Base-by-base conservation (phyloP, 441 rosid genomes). In the Gossypium trilobum region DNA sequence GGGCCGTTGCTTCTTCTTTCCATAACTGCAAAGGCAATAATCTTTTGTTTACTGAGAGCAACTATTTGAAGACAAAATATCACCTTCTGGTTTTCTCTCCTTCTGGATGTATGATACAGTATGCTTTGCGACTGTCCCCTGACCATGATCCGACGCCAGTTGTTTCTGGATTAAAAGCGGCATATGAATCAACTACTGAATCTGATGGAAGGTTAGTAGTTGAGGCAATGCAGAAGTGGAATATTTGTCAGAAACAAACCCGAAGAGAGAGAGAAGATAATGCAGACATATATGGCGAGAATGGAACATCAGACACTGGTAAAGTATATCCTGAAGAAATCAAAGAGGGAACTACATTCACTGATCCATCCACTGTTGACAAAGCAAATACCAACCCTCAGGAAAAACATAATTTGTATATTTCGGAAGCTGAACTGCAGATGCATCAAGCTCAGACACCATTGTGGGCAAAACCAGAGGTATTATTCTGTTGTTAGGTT, bases 181-280 rank as follows among this genome's bases (percentile, higher is more conserved):
- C 83, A 71, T 78, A 64, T 80, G 97, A 89, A 66, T 79, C 88
- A 2, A 80, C 76, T 61, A 56, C 79, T 46, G 97, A 90, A 74
- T 80, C 76, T 72, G 95, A 90, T 81, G 91, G 88, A 52, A 85
- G 85, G 64, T 65, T 93, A 70, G 78, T 74, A n/a, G 92, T 89
- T 68, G 88, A 84, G 75, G 88, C 97, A 31, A 82, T 91, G 73
- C 87, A 82, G 81, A 91, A 89, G 83, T 93, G 98, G 97, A 85
- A 78, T 79, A 85, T 93, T 56, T 86, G 87, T 72, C 88, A 90
- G 78, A 91, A 91, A 75, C 90, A 90, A 54, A 77, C 71, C 44
- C 83, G 90, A 72, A 90, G 88, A 74, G 98, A 91, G 57, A 78
- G 78, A 70, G 97, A 87, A 22, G 95, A 91, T 77, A 86, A 84